Evolutionary conservation across 2,329 filamentous ascomycete species (phyloP).

Genomic region (Scedosporium apiospermum): DNA sequence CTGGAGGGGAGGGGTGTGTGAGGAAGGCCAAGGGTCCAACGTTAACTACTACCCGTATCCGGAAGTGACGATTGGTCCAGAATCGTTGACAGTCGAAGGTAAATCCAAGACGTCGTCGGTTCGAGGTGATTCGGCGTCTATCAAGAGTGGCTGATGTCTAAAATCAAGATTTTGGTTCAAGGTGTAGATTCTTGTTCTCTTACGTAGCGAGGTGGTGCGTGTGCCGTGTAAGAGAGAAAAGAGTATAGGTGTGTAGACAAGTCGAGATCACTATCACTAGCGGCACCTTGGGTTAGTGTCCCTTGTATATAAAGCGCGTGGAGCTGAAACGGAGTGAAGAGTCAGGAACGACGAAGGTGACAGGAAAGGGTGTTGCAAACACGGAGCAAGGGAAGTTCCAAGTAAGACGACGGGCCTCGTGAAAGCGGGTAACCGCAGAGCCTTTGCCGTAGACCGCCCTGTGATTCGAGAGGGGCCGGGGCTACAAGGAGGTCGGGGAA

Average conservation of each 20-base stretch:
- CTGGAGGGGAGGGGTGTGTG: background rate
- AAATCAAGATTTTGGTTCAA: too few relatives aligned
- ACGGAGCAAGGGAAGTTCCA: background rate
- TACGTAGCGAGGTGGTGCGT: background rate
- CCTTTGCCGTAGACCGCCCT: background rate
- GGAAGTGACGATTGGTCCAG: too few relatives aligned
- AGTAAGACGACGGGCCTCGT: slow-evolving; percentile 7
- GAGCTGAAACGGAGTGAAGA: background rate
- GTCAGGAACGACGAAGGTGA: background rate
- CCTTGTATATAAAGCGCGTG: background rate
- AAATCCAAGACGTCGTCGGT: too few relatives aligned
- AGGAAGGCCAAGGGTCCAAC: background rate
- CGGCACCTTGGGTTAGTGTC: background rate
- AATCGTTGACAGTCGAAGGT: too few relatives aligned
- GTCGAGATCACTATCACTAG: background rate
- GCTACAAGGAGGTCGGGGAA: background rate
- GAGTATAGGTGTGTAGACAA: background rate
- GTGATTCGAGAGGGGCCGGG: slow-evolving; percentile 5
- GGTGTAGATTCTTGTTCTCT: background rate
- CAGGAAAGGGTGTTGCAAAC: slow-evolving; percentile 1
- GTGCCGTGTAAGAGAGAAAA: background rate
- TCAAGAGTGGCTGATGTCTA: too few relatives aligned
- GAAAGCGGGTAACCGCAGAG: slow-evolving; percentile 5
- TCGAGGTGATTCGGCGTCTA: too few relatives aligned
- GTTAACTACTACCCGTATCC: background rate